Evolutionary conservation across 768 basidiomycete genomes (phyloP).

Genomic region (Collybia sordida): DNA sequence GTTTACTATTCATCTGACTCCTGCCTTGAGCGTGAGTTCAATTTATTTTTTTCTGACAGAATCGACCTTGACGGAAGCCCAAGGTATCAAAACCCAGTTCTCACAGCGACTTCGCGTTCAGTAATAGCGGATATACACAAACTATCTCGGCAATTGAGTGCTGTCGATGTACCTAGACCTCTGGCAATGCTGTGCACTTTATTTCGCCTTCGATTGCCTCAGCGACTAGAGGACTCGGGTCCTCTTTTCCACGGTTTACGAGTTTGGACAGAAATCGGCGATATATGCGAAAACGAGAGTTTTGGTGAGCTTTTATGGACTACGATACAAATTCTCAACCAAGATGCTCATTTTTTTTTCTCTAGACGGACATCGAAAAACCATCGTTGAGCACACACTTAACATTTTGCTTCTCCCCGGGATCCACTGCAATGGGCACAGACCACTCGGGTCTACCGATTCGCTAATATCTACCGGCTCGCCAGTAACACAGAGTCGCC

Average conservation of each 20-base stretch:
- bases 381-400: slow-evolving; percentile 78
- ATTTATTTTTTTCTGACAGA: neutral
- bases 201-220: slow-evolving; percentile 36
- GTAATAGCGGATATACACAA: slow-evolving; percentile 72
- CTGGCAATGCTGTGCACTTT: slow-evolving; percentile 57
- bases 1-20: slow-evolving; percentile 11
- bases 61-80: slow-evolving; percentile 3
- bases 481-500: slow-evolving; percentile 30
- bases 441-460: slow-evolving; percentile 30
- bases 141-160: slow-evolving; percentile 57
- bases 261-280: slow-evolving; percentile 74
- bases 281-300: slow-evolving; percentile 75
- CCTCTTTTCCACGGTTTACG: slow-evolving; percentile 63
- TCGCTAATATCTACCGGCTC: slow-evolving; percentile 36
- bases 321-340: neutral
- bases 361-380: slow-evolving; percentile 70
- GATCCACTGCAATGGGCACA: slow-evolving; percentile 51
- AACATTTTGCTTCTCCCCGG: slow-evolving; percentile 76
- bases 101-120: slow-evolving; percentile 73
- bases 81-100: slow-evolving; percentile 78
- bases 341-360: neutral
- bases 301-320: slow-evolving; percentile 51
- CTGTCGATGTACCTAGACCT: slow-evolving; percentile 69
- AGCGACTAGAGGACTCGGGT: slow-evolving; percentile 25
- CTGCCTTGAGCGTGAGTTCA: slow-evolving; percentile 38